phyloP scores from a whole-genome alignment of 768 basidiomycete species.

The Calvatia gigantea region DNA sequence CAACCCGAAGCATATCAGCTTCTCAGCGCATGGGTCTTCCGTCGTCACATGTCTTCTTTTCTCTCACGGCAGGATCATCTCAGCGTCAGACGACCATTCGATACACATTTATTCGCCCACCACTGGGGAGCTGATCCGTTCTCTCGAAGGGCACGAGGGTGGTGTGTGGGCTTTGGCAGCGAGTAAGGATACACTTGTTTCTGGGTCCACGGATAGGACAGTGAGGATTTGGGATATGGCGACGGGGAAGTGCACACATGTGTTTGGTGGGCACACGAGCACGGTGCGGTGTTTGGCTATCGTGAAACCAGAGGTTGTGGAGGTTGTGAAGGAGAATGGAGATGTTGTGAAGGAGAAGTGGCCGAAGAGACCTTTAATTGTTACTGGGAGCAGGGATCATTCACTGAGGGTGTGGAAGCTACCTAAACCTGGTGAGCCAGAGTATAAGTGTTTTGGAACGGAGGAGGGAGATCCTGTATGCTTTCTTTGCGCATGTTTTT shows the following conservation, averaged over 20 bases:
- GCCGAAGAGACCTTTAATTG: slow-evolving; percentile 65
- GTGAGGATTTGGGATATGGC: slow-evolving; percentile 88
- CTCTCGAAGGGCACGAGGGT: slow-evolving; percentile 88
- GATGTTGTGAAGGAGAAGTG: slow-evolving; percentile 65
- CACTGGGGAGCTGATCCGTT: slow-evolving; percentile 69
- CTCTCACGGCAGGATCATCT: slow-evolving; percentile 92
- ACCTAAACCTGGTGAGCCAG: slow-evolving; percentile 64
- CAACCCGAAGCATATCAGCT: slow-evolving; percentile 72
- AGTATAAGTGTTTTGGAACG: slow-evolving; percentile 63
- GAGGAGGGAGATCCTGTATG: slow-evolving; percentile 44
- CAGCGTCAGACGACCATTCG: slow-evolving; percentile 94
- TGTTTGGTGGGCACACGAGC: slow-evolving; percentile 94
- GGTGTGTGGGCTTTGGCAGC: slow-evolving; percentile 95
- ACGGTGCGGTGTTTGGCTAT: slow-evolving; percentile 96
- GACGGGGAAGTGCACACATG: slow-evolving; percentile 80
- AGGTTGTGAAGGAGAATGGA: slow-evolving; percentile 63
- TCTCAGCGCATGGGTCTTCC: slow-evolving; percentile 83
- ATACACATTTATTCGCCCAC: slow-evolving; percentile 92
- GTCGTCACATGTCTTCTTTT: slow-evolving; percentile 97
- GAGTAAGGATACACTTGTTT: slow-evolving; percentile 85
- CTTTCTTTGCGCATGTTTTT: slow-evolving; percentile 2
- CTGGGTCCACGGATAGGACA: slow-evolving; percentile 90
- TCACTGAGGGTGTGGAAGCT: slow-evolving; percentile 59
- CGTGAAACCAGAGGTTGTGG: slow-evolving; percentile 88
- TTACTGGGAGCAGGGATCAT: slow-evolving; percentile 72